Evolutionary conservation across 140 eudicot species (phyloP).

Genomic region (Flaveria floridana): DNA sequence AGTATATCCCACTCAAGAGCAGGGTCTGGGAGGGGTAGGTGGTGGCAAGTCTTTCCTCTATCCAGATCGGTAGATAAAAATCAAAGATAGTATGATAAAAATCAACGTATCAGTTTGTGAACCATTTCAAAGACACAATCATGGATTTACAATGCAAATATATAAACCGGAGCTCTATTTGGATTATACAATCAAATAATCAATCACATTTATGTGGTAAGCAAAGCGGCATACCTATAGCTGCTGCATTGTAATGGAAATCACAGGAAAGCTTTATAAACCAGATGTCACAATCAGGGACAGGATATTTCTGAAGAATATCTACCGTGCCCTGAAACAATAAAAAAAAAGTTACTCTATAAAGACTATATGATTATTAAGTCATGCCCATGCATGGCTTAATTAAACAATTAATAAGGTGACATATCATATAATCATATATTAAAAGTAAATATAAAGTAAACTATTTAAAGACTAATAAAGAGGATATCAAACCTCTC

Average conservation of each 20-base stretch:
- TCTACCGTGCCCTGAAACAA: conserved; percentile 79
- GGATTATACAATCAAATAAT: not conserved
- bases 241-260: conserved; percentile 79
- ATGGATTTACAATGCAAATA: not conserved
- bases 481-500: conserved; percentile 72
- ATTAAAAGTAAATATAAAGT: not conserved
- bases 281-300: conserved; percentile 99
- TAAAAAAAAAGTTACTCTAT: not conserved
- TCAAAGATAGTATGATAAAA: not conserved
- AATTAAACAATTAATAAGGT: not conserved
- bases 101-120: not conserved
- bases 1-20: no score
- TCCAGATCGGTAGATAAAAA: no score
- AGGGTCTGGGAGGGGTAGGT: no score
- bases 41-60: no score
- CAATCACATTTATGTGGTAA: not conserved
- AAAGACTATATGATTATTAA: conserved; percentile 2
- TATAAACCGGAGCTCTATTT: not conserved
- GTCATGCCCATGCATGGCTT: not conserved
- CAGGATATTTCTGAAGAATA: conserved; percentile 93
- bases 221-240: conserved; percentile 59
- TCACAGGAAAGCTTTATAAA: conserved; percentile 97
- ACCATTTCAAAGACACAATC: not conserved
- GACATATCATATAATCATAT: not conserved
- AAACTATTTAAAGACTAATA: not conserved